phyloP scores from a whole-genome alignment of 345 rosid genomes.

The Draba incana region DNA sequence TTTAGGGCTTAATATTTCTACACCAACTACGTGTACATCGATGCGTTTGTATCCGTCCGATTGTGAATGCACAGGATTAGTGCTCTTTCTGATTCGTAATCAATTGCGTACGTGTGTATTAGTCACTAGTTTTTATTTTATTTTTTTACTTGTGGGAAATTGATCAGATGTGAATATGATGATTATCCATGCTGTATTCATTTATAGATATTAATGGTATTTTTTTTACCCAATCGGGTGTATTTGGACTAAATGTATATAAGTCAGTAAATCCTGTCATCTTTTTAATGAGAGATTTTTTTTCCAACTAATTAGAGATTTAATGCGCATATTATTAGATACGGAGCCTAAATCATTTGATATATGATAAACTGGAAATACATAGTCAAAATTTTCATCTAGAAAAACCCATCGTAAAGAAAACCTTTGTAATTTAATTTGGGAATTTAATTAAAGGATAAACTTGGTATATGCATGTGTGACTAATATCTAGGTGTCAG shows the following conservation, averaged over 20 bases:
- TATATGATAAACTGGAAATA: not conserved
- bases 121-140: not conserved
- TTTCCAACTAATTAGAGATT: no score
- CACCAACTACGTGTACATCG: constrained; percentile 6
- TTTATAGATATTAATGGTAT: not conserved
- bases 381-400: not conserved
- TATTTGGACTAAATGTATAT: not conserved
- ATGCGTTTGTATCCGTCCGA: constrained; percentile 28
- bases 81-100: not conserved
- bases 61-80: constrained; percentile 1
- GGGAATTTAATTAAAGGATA: not conserved
- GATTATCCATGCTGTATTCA: constrained; percentile 24
- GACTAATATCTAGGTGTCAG: constrained; percentile 18
- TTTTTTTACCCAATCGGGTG: not conserved
- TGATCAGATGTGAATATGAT: constrained; percentile 1
- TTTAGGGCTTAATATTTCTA: constrained; percentile 17
- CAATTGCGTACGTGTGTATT: constrained; percentile 17
- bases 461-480: not conserved
- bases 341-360: no score
- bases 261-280: no score
- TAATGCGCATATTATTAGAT: no score
- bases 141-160: not conserved
- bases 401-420: not conserved
- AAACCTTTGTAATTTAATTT: no score
- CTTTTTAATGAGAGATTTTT: no score